Conservation (phyloP, 192 early-diverging fungal species). For the Umbelopsis vinacea region DNA sequence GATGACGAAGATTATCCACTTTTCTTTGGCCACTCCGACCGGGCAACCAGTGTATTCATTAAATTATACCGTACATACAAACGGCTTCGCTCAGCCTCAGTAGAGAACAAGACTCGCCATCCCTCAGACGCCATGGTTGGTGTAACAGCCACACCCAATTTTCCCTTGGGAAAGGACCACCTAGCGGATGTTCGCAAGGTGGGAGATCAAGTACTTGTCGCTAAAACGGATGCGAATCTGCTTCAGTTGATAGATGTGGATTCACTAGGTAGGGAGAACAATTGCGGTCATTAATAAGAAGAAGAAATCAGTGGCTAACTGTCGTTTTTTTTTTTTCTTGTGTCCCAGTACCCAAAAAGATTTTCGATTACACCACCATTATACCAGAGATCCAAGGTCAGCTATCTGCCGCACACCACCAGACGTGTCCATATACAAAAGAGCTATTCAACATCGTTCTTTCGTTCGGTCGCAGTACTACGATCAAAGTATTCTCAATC, state of each 20-base stretch:
- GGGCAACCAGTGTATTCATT: not conserved
- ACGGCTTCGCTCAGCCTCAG: not conserved
- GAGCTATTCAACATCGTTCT: conserved; percentile 29
- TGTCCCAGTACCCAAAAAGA: conserved; percentile 12
- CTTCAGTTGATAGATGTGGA: conserved; percentile 38
- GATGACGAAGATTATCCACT: not conserved
- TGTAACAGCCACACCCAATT: conserved; percentile 40
- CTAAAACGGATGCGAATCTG: conserved; percentile 42
- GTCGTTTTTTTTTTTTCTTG: not conserved
- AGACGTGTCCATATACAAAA: conserved; percentile 28
- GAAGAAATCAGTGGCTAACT: not conserved
- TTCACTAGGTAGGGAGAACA: conserved; percentile 29
- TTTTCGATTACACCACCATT: conserved; percentile 21
- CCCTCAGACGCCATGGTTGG: conserved; percentile 14
- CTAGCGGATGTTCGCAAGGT: conserved; percentile 2
- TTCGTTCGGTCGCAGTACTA: not conserved
- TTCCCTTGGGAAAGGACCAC: conserved; percentile 22
- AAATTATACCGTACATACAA: conserved; percentile 8
- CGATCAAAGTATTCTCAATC: conserved; percentile 24
- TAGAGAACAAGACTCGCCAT: not conserved
- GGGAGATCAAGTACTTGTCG: conserved; percentile 23
- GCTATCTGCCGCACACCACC: conserved; percentile 37
- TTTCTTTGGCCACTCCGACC: conserved; percentile 26
- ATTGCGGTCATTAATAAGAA: not conserved
- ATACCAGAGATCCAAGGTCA: conserved; percentile 8